Evolutionary conservation across 768 basidiomycete species (phyloP), one percentile per base, ranked within the genome.

Genomic region (Dendrothele bispora): DNA sequence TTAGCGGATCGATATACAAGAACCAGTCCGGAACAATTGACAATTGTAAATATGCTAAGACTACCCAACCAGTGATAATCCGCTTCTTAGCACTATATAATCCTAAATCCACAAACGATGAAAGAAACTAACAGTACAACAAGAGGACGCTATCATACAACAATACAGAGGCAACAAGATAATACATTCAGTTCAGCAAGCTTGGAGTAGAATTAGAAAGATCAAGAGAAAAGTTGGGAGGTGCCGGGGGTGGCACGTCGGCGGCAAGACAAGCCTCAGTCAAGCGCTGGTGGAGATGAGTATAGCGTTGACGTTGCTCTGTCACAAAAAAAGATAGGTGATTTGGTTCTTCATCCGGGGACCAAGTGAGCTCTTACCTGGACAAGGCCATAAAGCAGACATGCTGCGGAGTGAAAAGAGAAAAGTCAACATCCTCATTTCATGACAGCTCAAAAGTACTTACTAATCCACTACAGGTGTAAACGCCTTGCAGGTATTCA

Each of bases 401-500:
- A 86, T 61, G 61, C 74, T 74, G 38, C 1, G 24, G 28, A 25
- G 29, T n/a, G n/a, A n/a, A 30, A 40, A 35, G 35, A 34, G 41
- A 44, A 55, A 48, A 53, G 50, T 51, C 27, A 39, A 32, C n/a
- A 45, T 38, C 43, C 42, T 34, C 15, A 48, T 48, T 42, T 3
- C 27, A 17, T 37, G 35, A 48, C 35, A 42, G 12, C 51, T 48
- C 22, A 32, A 40, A 28, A 37, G 46, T 40, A 56, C 65, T 25
- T 49, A 73, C 73, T 82, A 84, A 56, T 86, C 80, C 38, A 83
- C 70, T 8, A 80, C 78, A 21, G 75, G 71, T 35, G 87, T 60
- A n/a, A 88, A 66, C 7, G 79, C 73, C 55, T 77, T 78, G 50
- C 80, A 78, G 37, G 84, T 78, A 27, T 84, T 80, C 51, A 88